phyloP scores from a whole-genome alignment of 1,139 yeast species.

The Magnusiomyces ingens region DNA sequence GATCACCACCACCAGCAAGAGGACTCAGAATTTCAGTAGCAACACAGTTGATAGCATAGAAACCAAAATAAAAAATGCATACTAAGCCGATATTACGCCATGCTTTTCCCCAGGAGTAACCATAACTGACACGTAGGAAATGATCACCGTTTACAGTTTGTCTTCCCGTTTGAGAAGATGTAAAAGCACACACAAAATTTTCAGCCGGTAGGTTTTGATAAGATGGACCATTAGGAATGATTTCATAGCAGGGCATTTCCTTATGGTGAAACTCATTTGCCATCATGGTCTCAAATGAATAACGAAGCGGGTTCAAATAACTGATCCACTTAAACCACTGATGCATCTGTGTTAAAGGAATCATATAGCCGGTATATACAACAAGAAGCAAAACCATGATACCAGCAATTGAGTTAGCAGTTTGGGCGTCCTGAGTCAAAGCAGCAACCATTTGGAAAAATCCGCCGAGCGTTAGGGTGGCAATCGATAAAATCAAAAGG shows the following conservation, averaged over 20 bases:
- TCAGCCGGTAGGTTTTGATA: slow-evolving; percentile 33
- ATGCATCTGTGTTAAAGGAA: slow-evolving; percentile 42
- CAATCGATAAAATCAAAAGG: slow-evolving; percentile 31
- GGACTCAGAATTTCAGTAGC: slow-evolving; percentile 36
- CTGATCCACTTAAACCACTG: slow-evolving; percentile 49
- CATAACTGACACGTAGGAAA: slow-evolving; percentile 34
- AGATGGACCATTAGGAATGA: slow-evolving; percentile 33
- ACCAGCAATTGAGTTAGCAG: slow-evolving; percentile 56
- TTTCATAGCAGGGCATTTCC: slow-evolving; percentile 34
- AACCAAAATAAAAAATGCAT: slow-evolving; percentile 32
- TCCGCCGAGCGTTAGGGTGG: slow-evolving; percentile 43
- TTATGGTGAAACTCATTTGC: slow-evolving; percentile 42
- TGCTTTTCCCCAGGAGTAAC: slow-evolving; percentile 32
- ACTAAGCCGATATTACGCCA: slow-evolving; percentile 38
- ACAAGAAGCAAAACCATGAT: slow-evolving; percentile 36
- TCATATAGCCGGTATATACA: slow-evolving; percentile 37
- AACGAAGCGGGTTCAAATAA: slow-evolving; percentile 43
- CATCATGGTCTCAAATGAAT: slow-evolving; percentile 42
- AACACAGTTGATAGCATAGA: slow-evolving; percentile 30
- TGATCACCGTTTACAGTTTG: slow-evolving; percentile 38
- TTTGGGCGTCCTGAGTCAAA: slow-evolving; percentile 43
- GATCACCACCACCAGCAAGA: slow-evolving; percentile 36
- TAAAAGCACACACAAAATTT: slow-evolving; percentile 39
- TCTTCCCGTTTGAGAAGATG: slow-evolving; percentile 37
- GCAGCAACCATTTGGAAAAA: slow-evolving; percentile 56